Evolutionary conservation across 345 rosid genomes (phyloP).

Genomic region (Angophora floribunda): DNA sequence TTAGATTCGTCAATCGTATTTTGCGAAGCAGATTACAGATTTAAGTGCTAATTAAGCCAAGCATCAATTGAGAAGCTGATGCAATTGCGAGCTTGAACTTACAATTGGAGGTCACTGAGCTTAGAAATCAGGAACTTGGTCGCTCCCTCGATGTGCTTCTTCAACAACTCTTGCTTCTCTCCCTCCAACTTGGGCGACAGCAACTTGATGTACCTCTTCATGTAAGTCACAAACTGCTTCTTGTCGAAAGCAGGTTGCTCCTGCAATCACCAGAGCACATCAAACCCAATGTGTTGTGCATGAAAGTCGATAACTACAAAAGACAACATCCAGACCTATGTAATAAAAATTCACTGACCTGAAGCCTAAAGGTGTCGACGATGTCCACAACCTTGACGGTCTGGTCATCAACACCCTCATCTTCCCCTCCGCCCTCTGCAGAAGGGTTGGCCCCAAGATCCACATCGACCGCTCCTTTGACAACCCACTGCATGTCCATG

Average conservation of each 20-base stretch:
- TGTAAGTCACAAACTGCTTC: slow-evolving; percentile 56
- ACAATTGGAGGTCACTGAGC: slow-evolving; percentile 95
- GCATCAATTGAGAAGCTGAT: neutral
- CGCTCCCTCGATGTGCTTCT: slow-evolving; percentile 86
- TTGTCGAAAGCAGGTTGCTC: slow-evolving; percentile 93
- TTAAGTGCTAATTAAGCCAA: neutral
- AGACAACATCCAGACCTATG: neutral
- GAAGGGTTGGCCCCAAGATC: slow-evolving; percentile 97
- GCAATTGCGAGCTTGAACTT: slow-evolving; percentile 5
- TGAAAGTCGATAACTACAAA: neutral
- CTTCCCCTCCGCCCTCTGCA: slow-evolving; percentile 76
- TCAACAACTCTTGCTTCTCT: slow-evolving; percentile 47
- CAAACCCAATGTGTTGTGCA: neutral
- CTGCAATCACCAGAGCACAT: slow-evolving; percentile 16
- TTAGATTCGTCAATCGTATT: neutral
- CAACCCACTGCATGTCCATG: slow-evolving; percentile 57
- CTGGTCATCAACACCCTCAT: slow-evolving; percentile 89
- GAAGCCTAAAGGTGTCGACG: slow-evolving; percentile 95
- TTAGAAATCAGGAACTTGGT: slow-evolving; percentile 73
- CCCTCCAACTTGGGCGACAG: slow-evolving; percentile 50
- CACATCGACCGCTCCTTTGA: slow-evolving; percentile 69
- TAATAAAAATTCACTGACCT: slow-evolving; percentile 29
- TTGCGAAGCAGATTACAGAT: neutral
- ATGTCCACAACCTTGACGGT: slow-evolving; percentile 82
- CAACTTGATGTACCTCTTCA: slow-evolving; percentile 71